These are phyloP conservation scores for Capsicum baccatum DNA, from an alignment of 257 asterid genomes.

Conservation along the genomic window DNA sequence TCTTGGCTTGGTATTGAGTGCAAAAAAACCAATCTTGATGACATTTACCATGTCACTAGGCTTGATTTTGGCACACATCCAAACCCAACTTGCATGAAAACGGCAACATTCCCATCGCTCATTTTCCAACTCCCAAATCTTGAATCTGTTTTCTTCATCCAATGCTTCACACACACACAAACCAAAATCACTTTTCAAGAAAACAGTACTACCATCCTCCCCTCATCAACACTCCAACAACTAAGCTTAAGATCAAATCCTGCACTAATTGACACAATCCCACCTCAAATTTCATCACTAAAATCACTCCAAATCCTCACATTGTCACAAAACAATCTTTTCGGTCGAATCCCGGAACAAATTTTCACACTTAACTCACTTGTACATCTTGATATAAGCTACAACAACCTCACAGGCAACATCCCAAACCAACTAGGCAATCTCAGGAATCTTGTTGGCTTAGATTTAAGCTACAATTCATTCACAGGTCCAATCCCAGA, in stretches of 20 bases:
- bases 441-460: constrained; percentile 56
- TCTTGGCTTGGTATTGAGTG: constrained; percentile 83
- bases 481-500: constrained; percentile 56
- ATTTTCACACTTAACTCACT: constrained; percentile 56
- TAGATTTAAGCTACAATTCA: constrained; percentile 76
- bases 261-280: constrained; percentile 68
- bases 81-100: constrained; percentile 71
- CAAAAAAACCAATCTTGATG: constrained; percentile 36
- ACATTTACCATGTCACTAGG: constrained; percentile 56
- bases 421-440: constrained; percentile 58
- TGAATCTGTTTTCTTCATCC: constrained; percentile 72
- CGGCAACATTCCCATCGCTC: constrained; percentile 69
- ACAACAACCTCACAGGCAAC: constrained; percentile 60
- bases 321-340: constrained; percentile 69
- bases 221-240: constrained; percentile 46
- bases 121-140: constrained; percentile 70
- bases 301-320: constrained; percentile 78
- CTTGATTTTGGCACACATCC: constrained; percentile 80
- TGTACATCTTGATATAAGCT: constrained; percentile 79
- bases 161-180: constrained; percentile 56
- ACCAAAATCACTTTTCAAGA: constrained; percentile 47
- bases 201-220: constrained; percentile 26
- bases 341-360: constrained; percentile 57
- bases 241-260: constrained; percentile 73
- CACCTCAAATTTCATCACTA: constrained; percentile 61